These are phyloP conservation scores for Boletellus dicymbophilus DNA, from an alignment of 1,284 basidiomycete species.

Conservation along the genomic window DNA sequence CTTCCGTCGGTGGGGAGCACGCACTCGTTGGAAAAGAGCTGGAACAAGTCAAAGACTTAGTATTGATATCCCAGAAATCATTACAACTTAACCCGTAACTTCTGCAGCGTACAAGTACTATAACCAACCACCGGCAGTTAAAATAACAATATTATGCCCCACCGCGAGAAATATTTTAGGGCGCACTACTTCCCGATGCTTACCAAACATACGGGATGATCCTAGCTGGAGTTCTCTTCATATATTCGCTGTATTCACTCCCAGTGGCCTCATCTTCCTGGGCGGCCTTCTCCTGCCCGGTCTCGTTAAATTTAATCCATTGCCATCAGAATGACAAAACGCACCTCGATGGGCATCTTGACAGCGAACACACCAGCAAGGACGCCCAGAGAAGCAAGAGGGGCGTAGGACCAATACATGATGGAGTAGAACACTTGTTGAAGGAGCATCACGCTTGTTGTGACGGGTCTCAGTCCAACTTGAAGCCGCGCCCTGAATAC, in stretches of 20 bases:
- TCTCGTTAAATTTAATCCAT: constrained; percentile 11
- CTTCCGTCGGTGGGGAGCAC: constrained; percentile 39
- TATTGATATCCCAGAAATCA: constrained; percentile 28
- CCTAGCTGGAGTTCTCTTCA: constrained; percentile 31
- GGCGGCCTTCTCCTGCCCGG: constrained; percentile 30
- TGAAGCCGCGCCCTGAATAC: neutral
- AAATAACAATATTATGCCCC: neutral
- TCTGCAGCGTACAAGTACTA: constrained; percentile 6
- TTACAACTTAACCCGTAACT: constrained; percentile 20
- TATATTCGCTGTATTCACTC: constrained; percentile 36
- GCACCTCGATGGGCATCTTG: constrained; percentile 38
- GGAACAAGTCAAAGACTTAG: constrained; percentile 34
- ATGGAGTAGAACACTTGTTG: constrained; percentile 28
- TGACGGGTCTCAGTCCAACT: neutral
- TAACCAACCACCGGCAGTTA: neutral
- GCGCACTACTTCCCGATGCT: constrained; percentile 5
- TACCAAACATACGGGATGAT: constrained; percentile 39
- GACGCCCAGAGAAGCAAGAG: constrained; percentile 28
- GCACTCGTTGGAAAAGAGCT: constrained; percentile 36
- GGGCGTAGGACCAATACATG: constrained; percentile 40
- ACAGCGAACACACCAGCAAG: constrained; percentile 26
- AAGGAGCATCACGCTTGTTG: constrained; percentile 28
- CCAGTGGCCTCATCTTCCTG: constrained; percentile 30
- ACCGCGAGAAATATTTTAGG: neutral
- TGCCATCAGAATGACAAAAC: neutral